phyloP scores from a whole-genome alignment of 2,329 filamentous ascomycete genomes.

The Colletotrichum sp. region DNA sequence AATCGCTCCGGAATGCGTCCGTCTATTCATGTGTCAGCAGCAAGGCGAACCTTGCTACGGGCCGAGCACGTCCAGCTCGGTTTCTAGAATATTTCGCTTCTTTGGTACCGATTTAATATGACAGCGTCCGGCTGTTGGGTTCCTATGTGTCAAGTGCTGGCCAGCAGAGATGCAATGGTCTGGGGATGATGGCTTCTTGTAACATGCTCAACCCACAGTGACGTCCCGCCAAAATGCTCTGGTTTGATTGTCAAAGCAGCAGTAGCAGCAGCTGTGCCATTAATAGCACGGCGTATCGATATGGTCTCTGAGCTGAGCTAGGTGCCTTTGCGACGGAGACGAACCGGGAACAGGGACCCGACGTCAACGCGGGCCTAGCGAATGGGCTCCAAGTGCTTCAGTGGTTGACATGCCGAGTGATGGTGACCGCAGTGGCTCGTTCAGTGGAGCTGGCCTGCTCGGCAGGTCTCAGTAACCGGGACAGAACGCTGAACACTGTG shows the following conservation, averaged over 20 bases:
- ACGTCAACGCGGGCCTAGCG: not conserved
- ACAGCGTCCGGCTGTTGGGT: not conserved
- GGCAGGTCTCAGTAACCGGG: not conserved
- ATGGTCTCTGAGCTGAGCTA: not conserved
- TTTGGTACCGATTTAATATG: not conserved
- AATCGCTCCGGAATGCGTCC: not conserved
- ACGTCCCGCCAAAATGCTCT: not conserved
- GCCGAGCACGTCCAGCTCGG: not conserved
- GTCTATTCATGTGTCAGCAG: not conserved
- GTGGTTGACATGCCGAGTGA: not conserved
- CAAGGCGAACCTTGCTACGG: not conserved
- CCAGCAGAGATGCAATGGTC: not conserved
- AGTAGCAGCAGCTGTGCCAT: not conserved
- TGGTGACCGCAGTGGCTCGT: not conserved
- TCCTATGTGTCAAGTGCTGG: not conserved
- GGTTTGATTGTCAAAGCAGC: not conserved
- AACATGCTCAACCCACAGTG: not conserved
- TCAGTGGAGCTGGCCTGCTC: not conserved
- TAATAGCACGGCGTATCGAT: slow-evolving; percentile 8
- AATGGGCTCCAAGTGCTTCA: not conserved
- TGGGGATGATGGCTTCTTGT: not conserved
- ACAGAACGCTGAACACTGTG: not conserved
- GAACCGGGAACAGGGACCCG: not conserved
- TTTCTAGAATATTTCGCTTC: not conserved
- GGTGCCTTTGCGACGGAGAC: not conserved